These are phyloP conservation scores for Apiospora koreana DNA, from an alignment of 2,329 filamentous ascomycete genomes.

Conservation along the genomic window DNA sequence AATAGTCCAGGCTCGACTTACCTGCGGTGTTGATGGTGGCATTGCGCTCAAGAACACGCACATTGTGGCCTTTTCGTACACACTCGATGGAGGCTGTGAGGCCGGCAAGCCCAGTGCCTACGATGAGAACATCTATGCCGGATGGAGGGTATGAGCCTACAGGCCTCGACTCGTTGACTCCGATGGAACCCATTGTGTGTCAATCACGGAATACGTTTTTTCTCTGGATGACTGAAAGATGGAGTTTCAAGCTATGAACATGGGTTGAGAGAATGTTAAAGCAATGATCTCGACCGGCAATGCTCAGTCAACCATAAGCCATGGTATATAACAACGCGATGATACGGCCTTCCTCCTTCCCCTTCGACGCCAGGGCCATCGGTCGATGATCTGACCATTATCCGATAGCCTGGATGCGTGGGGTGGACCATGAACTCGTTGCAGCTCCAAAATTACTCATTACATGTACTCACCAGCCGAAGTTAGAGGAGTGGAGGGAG, in stretches of 20 bases:
- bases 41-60: slow-evolving; percentile 48
- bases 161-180: slow-evolving; percentile 42
- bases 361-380: not conserved
- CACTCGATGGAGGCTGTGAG: slow-evolving; percentile 63
- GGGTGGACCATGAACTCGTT: not conserved
- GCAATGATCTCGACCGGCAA: not conserved
- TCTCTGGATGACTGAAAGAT: not conserved
- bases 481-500: not conserved
- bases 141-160: slow-evolving; percentile 51
- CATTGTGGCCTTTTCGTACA: slow-evolving; percentile 58
- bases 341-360: not conserved
- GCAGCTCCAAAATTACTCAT: not conserved
- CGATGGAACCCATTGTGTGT: slow-evolving; percentile 26
- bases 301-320: not conserved
- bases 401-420: not conserved
- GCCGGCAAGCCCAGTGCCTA: slow-evolving; percentile 60
- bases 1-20: slow-evolving; percentile 28
- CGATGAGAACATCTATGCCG: slow-evolving; percentile 51
- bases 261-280: not conserved
- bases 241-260: not conserved
- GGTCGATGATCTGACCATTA: not conserved
- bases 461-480: not conserved
- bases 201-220: not conserved
- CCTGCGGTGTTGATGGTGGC: slow-evolving; percentile 52
- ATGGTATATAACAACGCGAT: not conserved